These are phyloP conservation scores for Paraglomus brasilianum DNA, from an alignment of 192 early-diverging fungal genomes.

Conservation along the genomic window DNA sequence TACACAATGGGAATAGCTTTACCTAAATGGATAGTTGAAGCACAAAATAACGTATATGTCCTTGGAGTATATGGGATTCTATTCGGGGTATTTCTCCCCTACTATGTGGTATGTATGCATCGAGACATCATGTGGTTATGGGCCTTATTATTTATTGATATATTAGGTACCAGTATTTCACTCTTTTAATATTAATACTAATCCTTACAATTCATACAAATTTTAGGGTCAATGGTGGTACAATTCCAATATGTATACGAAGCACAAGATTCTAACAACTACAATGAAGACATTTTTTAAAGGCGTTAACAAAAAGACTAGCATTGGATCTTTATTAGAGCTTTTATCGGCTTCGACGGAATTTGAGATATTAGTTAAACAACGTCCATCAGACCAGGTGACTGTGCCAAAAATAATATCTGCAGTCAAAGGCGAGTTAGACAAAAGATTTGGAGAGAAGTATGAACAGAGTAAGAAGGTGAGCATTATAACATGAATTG, in stretches of 20 bases:
- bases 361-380: slow-evolving; percentile 57
- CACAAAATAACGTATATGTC: slow-evolving; percentile 79
- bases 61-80: slow-evolving; percentile 80
- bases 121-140: background rate
- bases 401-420: slow-evolving; percentile 43
- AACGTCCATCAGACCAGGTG: slow-evolving; percentile 47
- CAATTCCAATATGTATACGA: slow-evolving; percentile 81
- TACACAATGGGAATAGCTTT: slow-evolving; percentile 92
- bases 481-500: background rate
- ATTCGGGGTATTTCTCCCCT: slow-evolving; percentile 88
- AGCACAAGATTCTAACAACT: slow-evolving; percentile 82
- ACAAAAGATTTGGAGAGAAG: slow-evolving; percentile 55
- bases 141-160: background rate
- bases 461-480: slow-evolving; percentile 64
- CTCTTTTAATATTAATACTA: background rate
- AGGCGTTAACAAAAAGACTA: slow-evolving; percentile 77
- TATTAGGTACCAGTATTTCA: background rate
- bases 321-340: slow-evolving; percentile 68
- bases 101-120: slow-evolving; percentile 64
- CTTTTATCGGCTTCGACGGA: slow-evolving; percentile 73
- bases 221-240: slow-evolving; percentile 90
- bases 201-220: background rate
- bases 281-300: slow-evolving; percentile 93
- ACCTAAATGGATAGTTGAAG: slow-evolving; percentile 86
- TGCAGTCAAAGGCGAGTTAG: slow-evolving; percentile 54